These are phyloP conservation scores for Solanum infundibuliforme DNA, from an alignment of 257 asterid genomes.

Conservation along the genomic window DNA sequence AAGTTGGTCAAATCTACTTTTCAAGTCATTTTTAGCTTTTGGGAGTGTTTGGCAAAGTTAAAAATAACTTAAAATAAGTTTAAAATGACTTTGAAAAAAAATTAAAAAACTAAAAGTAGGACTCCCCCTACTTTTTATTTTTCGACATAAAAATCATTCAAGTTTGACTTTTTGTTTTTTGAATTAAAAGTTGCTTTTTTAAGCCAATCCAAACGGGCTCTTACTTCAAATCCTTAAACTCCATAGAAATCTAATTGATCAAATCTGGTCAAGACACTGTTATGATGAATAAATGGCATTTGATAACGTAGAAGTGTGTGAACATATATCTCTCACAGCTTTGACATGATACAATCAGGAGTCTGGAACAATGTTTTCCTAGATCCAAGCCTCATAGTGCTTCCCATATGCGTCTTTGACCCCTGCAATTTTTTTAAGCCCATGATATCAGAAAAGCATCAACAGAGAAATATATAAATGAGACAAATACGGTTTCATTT, in stretches of 20 bases:
- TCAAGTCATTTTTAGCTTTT: neutral
- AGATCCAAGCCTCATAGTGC: constrained; percentile 97
- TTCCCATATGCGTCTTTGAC: constrained; percentile 93
- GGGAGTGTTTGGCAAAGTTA: neutral
- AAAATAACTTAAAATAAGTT: no score
- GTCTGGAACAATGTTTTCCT: constrained; percentile 77
- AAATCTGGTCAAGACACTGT: neutral
- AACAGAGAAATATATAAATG: neutral
- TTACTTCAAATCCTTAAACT: neutral
- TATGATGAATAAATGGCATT: neutral
- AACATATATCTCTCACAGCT: constrained; percentile 43
- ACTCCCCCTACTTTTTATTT: neutral
- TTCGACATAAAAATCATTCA: neutral
- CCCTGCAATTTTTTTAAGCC: constrained; percentile 34
- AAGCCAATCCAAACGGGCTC: neutral
- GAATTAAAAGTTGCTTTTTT: neutral
- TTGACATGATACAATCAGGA: constrained; percentile 78
- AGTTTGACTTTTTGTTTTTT: neutral
- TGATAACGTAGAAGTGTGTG: neutral
- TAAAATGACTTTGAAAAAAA: neutral
- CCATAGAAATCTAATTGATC: neutral
- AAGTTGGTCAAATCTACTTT: neutral
- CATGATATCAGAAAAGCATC: constrained; percentile 4
- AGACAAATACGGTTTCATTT: neutral
- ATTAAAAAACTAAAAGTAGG: neutral